Conservation (phyloP, 805 yeast species). For the Sugiyamaella smithiae region DNA sequence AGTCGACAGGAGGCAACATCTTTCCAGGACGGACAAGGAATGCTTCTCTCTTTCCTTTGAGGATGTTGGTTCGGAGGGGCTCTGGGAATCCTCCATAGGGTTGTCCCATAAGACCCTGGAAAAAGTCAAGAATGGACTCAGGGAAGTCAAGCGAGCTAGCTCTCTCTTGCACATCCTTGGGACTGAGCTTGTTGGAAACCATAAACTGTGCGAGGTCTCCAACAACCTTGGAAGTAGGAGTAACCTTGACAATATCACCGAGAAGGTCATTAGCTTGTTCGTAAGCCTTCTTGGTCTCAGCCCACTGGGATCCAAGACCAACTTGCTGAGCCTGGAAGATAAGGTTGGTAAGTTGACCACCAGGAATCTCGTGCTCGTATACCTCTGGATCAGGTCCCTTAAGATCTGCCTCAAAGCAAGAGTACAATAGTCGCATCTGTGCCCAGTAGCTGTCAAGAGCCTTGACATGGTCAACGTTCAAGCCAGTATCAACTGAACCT, state of each 20-base stretch:
- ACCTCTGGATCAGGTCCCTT: constrained; percentile 99
- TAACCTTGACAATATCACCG: constrained; percentile 97
- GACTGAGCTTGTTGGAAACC: constrained; percentile 89
- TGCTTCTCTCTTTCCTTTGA: constrained; percentile 89
- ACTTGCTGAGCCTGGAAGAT: constrained; percentile 99
- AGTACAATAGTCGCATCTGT: constrained; percentile 93
- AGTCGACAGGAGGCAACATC: constrained; percentile 78
- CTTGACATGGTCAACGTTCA: constrained; percentile 64
- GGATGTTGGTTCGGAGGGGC: constrained; percentile 88
- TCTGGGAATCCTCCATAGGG: constrained; percentile 99
- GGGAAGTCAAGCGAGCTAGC: constrained; percentile 97
- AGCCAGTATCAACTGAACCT: constrained; percentile 75
- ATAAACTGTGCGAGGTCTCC: constrained; percentile 99
- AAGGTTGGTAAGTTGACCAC: constrained; percentile 98
- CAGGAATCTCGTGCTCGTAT: constrained; percentile 97
- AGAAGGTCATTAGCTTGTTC: constrained; percentile 84
- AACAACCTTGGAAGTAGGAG: constrained; percentile 99
- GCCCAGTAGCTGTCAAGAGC: constrained; percentile 97
- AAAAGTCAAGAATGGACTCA: constrained; percentile 95
- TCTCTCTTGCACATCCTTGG: constrained; percentile 81
- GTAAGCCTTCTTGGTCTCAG: constrained; percentile 91
- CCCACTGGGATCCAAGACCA: constrained; percentile 96
- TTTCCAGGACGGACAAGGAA: constrained; percentile 90
- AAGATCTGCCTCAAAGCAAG: constrained; percentile 96
- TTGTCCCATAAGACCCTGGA: constrained; percentile 98